Base-by-base conservation (phyloP, 768 basidiomycete genomes). In the Naganishia kalamii region DNA sequence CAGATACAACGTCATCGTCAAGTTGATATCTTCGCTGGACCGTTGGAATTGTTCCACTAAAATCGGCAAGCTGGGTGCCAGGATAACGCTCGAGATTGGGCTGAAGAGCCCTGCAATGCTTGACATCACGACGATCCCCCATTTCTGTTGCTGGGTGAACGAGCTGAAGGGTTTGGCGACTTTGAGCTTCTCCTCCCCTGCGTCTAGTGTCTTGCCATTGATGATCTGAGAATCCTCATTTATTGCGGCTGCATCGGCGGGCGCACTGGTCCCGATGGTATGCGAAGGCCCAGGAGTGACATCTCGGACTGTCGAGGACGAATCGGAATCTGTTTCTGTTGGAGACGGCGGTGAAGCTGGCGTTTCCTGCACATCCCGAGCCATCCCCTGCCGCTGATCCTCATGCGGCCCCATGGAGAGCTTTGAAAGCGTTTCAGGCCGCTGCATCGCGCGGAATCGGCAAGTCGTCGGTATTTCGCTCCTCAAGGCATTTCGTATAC, bases 1-100 rank as follows among this genome's bases (percentile, higher is more conserved):
- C 79, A 90, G 85, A 73, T 89, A 88, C 71, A 88, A 82, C 0
- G 88, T 89, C 11, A 90, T 86, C 8, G 89, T 88, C 44, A 92
- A 74, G 73, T 90, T 90, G 43, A 91, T 89, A 11, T 85, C 80
- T 70, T 89, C 87, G 10, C 82, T 82, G 0, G 86, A 84, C 63
- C 85, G 84, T 70, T 85, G 73, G 71, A 92, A 89, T 3, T 79
- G 86, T 21, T 66, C 67, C 0, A 86, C 81, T 25, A 92, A 78
- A 0, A 83, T 81, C 0, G 89, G 90, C 43, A 92, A 86, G 13
- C 86, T 88, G 6, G 89, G 88, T 50, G 89, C 84, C 73, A 89
- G 90, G 63, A 90, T 87, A 63, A 85, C 89, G 3, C 87, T 82
- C 1, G 88, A 87, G 12, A 89, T 78, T 0, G 87, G 87, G 29